These are phyloP conservation scores for Stemphylium beticola DNA, from an alignment of 2,329 filamentous ascomycete genomes.

Conservation along the genomic window DNA sequence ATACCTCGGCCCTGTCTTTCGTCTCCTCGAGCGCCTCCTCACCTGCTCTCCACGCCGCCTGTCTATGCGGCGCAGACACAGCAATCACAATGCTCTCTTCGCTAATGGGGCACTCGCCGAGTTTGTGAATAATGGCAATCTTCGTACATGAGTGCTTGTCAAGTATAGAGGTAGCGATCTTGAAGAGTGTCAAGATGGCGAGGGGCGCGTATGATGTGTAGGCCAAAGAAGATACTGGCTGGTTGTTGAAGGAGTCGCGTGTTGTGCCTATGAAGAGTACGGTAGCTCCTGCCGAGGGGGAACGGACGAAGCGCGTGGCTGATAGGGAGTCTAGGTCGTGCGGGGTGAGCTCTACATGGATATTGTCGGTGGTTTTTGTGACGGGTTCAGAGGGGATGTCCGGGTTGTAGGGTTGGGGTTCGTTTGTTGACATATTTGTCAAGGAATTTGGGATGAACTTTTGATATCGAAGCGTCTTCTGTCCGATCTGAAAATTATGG, in stretches of 20 bases:
- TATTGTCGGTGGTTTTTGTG: slow-evolving; percentile 44
- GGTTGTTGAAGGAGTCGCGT: slow-evolving; percentile 73
- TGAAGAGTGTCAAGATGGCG: slow-evolving; percentile 71
- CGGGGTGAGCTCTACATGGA: slow-evolving; percentile 73
- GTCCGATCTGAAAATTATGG: neutral
- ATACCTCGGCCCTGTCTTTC: slow-evolving; percentile 89
- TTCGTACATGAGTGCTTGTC: slow-evolving; percentile 70
- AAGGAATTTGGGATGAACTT: neutral
- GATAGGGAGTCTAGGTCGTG: slow-evolving; percentile 63
- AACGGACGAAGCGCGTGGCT: slow-evolving; percentile 72
- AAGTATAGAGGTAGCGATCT: slow-evolving; percentile 65
- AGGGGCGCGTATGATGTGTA: slow-evolving; percentile 77
- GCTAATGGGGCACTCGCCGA: slow-evolving; percentile 85
- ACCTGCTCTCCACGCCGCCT: slow-evolving; percentile 84
- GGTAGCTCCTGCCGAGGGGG: slow-evolving; percentile 45
- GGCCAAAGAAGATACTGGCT: slow-evolving; percentile 74
- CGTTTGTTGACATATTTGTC: slow-evolving; percentile 33
- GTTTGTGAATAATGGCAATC: slow-evolving; percentile 81
- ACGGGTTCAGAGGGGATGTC: slow-evolving; percentile 37
- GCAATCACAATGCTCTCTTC: slow-evolving; percentile 93
- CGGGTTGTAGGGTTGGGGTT: slow-evolving; percentile 33
- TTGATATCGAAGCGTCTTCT: neutral
- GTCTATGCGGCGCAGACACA: slow-evolving; percentile 80
- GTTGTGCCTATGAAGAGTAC: slow-evolving; percentile 66
- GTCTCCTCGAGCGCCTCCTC: slow-evolving; percentile 88